phyloP scores from a whole-genome alignment of 345 rosid genomes.

The Eutrema yunnanense region DNA sequence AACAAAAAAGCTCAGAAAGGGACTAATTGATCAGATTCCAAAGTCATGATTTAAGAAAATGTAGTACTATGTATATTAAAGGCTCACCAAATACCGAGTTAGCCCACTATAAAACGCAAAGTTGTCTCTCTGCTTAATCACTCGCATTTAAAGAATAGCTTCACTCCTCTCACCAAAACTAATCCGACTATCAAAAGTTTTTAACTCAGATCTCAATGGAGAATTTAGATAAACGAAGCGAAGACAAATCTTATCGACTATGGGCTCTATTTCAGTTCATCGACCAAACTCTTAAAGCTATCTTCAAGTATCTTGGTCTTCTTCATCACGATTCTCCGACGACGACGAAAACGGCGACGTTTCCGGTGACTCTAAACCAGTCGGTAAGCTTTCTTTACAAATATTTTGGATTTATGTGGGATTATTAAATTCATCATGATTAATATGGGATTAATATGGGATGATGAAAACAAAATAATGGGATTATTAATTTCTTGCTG shows the following conservation, averaged over 20 bases:
- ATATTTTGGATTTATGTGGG: not conserved
- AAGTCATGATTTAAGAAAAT: not conserved
- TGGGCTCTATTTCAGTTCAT: conserved; percentile 10
- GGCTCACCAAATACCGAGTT: conserved; percentile 20
- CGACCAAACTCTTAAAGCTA: conserved; percentile 8
- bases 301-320: conserved; percentile 11
- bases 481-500: no score
- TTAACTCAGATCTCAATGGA: conserved; percentile 10
- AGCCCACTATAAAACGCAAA: conserved; percentile 11
- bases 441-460: no score
- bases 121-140: not conserved
- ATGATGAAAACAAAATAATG: no score
- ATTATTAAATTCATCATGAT: not conserved
- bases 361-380: not conserved
- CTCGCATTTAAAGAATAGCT: not conserved
- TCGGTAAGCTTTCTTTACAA: conserved; percentile 3
- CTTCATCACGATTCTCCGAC: conserved; percentile 2
- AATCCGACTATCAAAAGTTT: not conserved
- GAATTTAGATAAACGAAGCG: not conserved
- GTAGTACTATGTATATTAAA: not conserved
- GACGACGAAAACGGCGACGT: not conserved
- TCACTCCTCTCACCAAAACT: conserved; percentile 2
- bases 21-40: not conserved
- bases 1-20: not conserved
- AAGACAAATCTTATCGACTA: not conserved